These are phyloP conservation scores for Dipteronia sinensis DNA, from an alignment of 345 rosid genomes.

Conservation along the genomic window DNA sequence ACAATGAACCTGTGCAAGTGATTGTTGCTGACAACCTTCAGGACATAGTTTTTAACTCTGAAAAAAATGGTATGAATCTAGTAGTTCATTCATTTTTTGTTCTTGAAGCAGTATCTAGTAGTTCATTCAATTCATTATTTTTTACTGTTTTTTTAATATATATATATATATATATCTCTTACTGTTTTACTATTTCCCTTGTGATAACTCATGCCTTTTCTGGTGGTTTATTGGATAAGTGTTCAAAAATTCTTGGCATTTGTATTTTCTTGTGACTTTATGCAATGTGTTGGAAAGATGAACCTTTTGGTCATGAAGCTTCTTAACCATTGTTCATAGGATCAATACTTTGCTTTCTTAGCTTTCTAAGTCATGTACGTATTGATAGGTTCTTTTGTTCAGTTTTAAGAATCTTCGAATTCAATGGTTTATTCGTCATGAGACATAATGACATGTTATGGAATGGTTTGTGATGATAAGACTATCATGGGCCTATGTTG, in stretches of 20 bases:
- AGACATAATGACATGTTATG: neutral
- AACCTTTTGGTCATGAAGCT: neutral
- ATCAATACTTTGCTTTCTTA: no score
- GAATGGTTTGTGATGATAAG: neutral
- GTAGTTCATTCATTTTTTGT: no score
- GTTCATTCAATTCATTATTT: neutral
- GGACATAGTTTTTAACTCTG: slow-evolving; percentile 73
- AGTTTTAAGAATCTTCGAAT: neutral
- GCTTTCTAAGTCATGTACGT: no score
- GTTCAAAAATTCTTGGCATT: neutral
- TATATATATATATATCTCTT: neutral
- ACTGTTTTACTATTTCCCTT: neutral
- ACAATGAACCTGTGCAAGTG: slow-evolving; percentile 87
- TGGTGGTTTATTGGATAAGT: neutral
- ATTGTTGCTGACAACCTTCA: slow-evolving; percentile 89
- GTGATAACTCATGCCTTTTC: neutral
- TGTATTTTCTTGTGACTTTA: neutral
- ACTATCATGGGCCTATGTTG: neutral
- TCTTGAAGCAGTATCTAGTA: no score
- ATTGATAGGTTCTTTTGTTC: neutral
- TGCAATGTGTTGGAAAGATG: neutral
- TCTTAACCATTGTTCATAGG: neutral
- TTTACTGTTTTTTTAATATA: neutral
- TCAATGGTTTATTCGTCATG: no score
- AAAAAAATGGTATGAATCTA: slow-evolving; percentile 66